Conservation (phyloP, 306 rosid genomes). For the Canavalia ensiformis region DNA sequence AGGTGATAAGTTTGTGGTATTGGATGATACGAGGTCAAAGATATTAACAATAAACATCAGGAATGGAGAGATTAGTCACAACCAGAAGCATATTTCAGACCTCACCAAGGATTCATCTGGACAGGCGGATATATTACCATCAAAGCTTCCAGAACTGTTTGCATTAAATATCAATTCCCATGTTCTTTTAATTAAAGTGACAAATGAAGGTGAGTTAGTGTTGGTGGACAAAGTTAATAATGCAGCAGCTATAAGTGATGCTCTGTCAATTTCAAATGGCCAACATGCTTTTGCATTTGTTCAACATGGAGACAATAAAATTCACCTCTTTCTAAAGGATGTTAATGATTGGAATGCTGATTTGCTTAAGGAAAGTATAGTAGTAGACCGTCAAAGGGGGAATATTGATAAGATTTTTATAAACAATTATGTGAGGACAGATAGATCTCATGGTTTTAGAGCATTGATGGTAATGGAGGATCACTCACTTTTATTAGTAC, state of each 20-base stretch:
- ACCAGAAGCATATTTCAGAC: slow-evolving; percentile 63
- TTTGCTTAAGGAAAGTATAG: slow-evolving; percentile 77
- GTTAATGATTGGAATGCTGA: slow-evolving; percentile 69
- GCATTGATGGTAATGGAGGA: slow-evolving; percentile 96
- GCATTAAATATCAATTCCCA: slow-evolving; percentile 64
- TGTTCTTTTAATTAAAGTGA: slow-evolving; percentile 63
- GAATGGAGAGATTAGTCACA: slow-evolving; percentile 69
- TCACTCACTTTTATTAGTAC: slow-evolving; percentile 87
- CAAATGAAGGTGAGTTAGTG: slow-evolving; percentile 73
- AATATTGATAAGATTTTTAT: slow-evolving; percentile 76
- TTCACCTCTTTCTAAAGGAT: slow-evolving; percentile 75
- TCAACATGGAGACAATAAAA: slow-evolving; percentile 69
- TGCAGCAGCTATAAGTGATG: slow-evolving; percentile 72
- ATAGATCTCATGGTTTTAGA: slow-evolving; percentile 91
- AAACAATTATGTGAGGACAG: slow-evolving; percentile 86
- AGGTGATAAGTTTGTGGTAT: slow-evolving; percentile 68
- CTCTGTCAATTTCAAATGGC: slow-evolving; percentile 76
- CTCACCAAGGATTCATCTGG: slow-evolving; percentile 66
- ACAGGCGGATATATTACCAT: slow-evolving; percentile 67
- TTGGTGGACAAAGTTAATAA: slow-evolving; percentile 71
- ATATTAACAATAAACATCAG: slow-evolving; percentile 66
- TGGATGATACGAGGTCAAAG: slow-evolving; percentile 75
- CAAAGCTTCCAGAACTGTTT: slow-evolving; percentile 76
- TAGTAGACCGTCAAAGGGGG: slow-evolving; percentile 79
- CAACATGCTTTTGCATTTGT: slow-evolving; percentile 79